Evolutionary conservation across 2,329 filamentous ascomycete species (phyloP).

Genomic region (Phialocephala subalpina): DNA sequence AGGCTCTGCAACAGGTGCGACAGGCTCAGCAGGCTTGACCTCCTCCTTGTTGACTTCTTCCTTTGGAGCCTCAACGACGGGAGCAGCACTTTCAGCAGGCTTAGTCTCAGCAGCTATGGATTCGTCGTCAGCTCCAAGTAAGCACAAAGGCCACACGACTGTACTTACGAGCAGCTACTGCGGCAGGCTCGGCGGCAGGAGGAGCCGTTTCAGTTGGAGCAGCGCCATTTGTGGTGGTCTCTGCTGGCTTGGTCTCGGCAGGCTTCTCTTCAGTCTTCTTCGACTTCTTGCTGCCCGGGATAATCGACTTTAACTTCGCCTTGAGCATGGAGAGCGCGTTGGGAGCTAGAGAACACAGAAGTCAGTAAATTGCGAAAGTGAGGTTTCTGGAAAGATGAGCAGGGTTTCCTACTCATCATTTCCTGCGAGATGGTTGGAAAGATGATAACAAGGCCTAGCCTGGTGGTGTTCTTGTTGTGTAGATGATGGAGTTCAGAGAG

Average conservation of each 20-base stretch:
- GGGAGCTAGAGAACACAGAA: conserved; percentile 36
- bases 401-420: neutral
- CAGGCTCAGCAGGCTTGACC: conserved; percentile 25
- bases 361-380: neutral
- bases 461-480: neutral
- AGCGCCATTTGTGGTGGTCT: conserved; percentile 25
- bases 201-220: conserved; percentile 34
- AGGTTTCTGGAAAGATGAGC: neutral
- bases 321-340: conserved; percentile 41
- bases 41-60: no score
- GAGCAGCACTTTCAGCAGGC: conserved; percentile 25
- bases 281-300: conserved; percentile 40
- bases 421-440: neutral
- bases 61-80: conserved; percentile 31
- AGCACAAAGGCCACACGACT: conserved; percentile 18
- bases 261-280: conserved; percentile 40
- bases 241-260: conserved; percentile 31
- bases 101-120: conserved; percentile 29
- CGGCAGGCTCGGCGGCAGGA: conserved; percentile 22
- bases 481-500: conserved; percentile 4
- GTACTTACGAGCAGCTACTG: conserved; percentile 26
- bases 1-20: conserved; percentile 26
- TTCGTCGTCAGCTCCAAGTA: conserved; percentile 27
- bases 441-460: neutral
- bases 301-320: conserved; percentile 42